phyloP scores from a whole-genome alignment of 1,284 basidiomycete genomes.

The Melampsora americana region DNA sequence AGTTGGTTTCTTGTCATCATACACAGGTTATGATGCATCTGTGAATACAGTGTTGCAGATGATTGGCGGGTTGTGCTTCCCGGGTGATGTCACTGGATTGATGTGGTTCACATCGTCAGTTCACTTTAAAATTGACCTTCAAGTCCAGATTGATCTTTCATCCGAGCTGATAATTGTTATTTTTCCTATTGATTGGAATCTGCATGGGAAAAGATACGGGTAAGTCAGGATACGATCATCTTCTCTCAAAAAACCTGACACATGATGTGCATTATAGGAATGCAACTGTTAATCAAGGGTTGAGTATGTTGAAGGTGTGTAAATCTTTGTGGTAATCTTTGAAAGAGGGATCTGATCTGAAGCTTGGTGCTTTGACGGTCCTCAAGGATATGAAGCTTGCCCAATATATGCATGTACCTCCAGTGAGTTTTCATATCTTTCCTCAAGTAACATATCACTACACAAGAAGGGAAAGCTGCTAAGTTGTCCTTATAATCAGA shows the following conservation, averaged over 20 bases:
- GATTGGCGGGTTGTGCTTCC: conserved; percentile 37
- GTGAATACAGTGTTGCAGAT: conserved; percentile 38
- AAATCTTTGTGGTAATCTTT: too few species aligned
- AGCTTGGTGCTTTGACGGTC: not conserved
- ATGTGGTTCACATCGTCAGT: conserved; percentile 44
- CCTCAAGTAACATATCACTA: not conserved
- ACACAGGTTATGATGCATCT: not conserved
- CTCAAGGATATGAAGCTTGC: not conserved
- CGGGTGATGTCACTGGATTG: conserved; percentile 24
- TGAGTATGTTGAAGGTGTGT: conserved; percentile 3
- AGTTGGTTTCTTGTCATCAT: not conserved
- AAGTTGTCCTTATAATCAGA: not conserved
- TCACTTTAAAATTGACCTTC: too few species aligned
- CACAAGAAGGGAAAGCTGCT: too few species aligned
- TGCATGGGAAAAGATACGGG: not conserved
- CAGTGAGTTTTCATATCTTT: conserved; percentile 2
- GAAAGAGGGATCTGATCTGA: not conserved
- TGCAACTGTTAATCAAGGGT: not conserved
- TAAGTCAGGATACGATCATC: not conserved
- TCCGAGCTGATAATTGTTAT: not conserved
- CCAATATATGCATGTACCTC: conserved; percentile 43
- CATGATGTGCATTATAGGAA: not conserved
- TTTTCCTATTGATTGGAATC: not conserved
- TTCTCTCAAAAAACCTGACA: not conserved
- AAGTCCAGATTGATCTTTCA: not conserved